Percentiles rank a stretch among this genome's conserved stretches.
Evolutionary conservation across 345 rosid species (phyloP).

Genomic region (Syzygium jambos): DNA sequence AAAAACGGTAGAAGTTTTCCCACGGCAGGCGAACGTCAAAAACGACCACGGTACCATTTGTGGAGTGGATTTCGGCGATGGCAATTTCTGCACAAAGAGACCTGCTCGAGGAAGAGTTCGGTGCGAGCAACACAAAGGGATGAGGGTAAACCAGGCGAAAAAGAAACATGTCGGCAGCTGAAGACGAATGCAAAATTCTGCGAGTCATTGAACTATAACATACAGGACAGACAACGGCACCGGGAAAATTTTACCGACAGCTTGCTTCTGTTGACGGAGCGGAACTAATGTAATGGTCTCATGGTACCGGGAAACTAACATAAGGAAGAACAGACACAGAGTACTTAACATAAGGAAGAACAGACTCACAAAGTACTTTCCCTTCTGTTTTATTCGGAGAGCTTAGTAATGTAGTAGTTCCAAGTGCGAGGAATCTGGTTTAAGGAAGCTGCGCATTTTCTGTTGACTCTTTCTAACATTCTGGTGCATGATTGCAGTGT

Average conservation of each 20-base stretch:
- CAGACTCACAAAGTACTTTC: neutral
- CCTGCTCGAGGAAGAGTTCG: conserved; percentile 48
- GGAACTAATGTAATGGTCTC: neutral
- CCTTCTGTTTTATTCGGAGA: neutral
- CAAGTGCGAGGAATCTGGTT: neutral
- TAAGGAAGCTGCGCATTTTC: neutral
- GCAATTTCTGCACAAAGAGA: conserved; percentile 30
- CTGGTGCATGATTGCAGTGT: neutral
- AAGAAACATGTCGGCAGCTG: neutral
- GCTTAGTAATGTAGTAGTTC: neutral
- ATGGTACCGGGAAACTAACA: neutral
- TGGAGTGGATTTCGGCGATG: conserved; percentile 44
- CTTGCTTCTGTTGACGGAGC: neutral
- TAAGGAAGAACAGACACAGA: neutral
- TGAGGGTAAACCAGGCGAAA: conserved; percentile 22
- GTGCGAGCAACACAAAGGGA: conserved; percentile 61
- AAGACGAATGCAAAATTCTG: neutral
- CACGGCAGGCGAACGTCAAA: neutral
- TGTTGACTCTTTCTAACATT: neutral
- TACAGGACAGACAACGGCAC: neutral
- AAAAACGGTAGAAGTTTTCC: neutral
- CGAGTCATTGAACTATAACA: neutral
- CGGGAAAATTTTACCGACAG: neutral
- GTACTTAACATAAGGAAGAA: neutral
- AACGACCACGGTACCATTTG: conserved; percentile 14